These are phyloP conservation scores for Sanghuangporus weigelae DNA, from an alignment of 1,284 basidiomycete species.

Conservation along the genomic window DNA sequence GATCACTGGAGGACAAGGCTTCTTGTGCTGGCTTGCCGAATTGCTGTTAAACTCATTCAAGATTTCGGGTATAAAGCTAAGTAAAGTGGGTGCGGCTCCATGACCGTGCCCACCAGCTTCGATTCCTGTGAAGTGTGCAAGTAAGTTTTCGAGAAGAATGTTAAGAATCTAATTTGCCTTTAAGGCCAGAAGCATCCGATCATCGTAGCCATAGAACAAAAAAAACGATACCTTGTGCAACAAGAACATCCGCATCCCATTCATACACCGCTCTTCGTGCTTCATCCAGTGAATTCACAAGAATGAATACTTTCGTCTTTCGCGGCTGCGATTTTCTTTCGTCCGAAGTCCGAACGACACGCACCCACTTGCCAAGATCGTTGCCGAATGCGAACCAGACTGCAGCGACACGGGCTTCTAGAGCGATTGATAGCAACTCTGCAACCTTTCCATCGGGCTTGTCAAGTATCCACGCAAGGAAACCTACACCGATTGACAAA, in stretches of 20 bases:
- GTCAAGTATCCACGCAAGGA: constrained; percentile 66
- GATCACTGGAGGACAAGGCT: constrained; percentile 43
- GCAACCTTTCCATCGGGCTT: constrained; percentile 31
- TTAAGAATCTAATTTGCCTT: not conserved
- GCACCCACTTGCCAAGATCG: constrained; percentile 53
- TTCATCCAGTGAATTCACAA: constrained; percentile 53
- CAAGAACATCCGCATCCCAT: constrained; percentile 64
- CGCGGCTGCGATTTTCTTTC: constrained; percentile 30
- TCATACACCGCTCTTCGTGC: constrained; percentile 49
- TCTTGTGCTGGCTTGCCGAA: not conserved
- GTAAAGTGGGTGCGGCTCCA: constrained; percentile 47
- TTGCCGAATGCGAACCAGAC: constrained; percentile 72
- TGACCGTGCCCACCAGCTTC: constrained; percentile 75
- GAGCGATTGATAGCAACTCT: constrained; percentile 42
- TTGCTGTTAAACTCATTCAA: constrained; percentile 26
- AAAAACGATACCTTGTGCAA: constrained; percentile 61
- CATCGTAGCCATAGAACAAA: not conserved
- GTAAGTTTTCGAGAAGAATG: constrained; percentile 1
- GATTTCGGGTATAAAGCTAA: constrained; percentile 55
- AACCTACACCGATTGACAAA: constrained; percentile 69
- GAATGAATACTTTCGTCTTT: constrained; percentile 56
- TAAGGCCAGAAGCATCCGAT: not conserved
- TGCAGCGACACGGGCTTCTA: constrained; percentile 54
- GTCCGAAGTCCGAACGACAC: constrained; percentile 51
- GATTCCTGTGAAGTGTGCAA: constrained; percentile 40